phyloP scores from a whole-genome alignment of 306 rosid genomes.

The Medicago ruthenica region DNA sequence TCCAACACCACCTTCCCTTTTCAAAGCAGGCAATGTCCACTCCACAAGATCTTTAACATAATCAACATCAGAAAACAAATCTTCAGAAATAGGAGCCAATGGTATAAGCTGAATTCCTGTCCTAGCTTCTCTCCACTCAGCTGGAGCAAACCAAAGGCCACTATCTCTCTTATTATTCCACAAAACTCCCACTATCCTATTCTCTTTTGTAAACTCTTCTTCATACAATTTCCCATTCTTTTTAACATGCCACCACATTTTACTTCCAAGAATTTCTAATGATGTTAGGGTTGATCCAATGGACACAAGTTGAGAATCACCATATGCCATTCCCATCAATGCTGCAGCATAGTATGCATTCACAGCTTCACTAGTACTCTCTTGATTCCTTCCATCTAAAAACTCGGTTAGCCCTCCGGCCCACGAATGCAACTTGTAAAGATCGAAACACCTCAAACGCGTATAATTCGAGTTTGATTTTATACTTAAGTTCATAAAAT shows the following conservation, averaged over 20 bases:
- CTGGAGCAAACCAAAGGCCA: slow-evolving; percentile 25
- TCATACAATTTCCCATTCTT: neutral
- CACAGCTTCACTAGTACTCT: slow-evolving; percentile 87
- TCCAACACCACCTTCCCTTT: neutral
- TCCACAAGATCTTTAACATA: slow-evolving; percentile 10
- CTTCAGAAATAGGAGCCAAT: slow-evolving; percentile 8
- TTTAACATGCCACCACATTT: slow-evolving; percentile 52
- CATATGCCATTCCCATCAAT: slow-evolving; percentile 4
- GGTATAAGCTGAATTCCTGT: slow-evolving; percentile 1
- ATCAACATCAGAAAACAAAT: neutral
- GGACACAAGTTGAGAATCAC: neutral
- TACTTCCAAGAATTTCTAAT: slow-evolving; percentile 69
- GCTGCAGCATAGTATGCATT: slow-evolving; percentile 76
- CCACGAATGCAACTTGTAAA: slow-evolving; percentile 65
- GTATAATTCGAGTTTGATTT: slow-evolving; percentile 54
- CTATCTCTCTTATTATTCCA: slow-evolving; percentile 23
- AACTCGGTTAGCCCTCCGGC: slow-evolving; percentile 85
- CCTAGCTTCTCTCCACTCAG: neutral
- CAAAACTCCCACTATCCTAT: slow-evolving; percentile 7
- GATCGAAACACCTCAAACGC: slow-evolving; percentile 76
- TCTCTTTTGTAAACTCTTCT: slow-evolving; percentile 9
- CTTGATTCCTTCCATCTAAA: slow-evolving; percentile 84
- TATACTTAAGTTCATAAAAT: slow-evolving; percentile 66
- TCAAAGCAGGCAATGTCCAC: slow-evolving; percentile 12
- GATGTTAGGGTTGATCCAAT: slow-evolving; percentile 40